Evolutionary conservation across 2,329 filamentous ascomycete species (phyloP), one percentile per base, ranked within the genome.

Genomic region (Ophiostoma himal-ulmi): DNA sequence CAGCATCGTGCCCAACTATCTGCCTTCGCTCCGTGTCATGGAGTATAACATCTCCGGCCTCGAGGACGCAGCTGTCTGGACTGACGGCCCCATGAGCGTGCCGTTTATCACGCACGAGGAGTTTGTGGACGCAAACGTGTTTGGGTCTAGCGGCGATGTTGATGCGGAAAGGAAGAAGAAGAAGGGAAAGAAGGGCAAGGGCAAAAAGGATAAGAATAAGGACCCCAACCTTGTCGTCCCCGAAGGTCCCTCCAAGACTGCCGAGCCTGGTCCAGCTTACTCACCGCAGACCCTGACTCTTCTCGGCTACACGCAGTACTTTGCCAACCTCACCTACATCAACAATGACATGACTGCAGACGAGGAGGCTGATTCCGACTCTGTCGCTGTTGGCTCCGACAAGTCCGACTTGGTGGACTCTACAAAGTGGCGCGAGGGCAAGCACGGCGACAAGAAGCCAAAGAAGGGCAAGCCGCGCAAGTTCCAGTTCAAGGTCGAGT

Each of bases 1-100:
- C 0, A 98, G 94, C 77, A 83, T 99, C 52, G 92, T 98, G 10
- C 95, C 94, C 7, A 97, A 95, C 77, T 96, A 93, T 79, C 95
- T 94, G 74, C 95, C 94, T 0, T 93, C 91, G 0, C 80, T 97
- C 41, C 88, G 94, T n/a, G 85, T 99, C n/a, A 83, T 94, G 74
- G 92, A 97, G 76, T 99, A 98, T 83, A 98, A 99, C 78, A 92
- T 92, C 70, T 91, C 84, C 0, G 92, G 93, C 0, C 78, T 97
- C 3, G 90, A 93, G 73, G 76, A 87, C 69, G 75, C 78, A 0
- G 76, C 80, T 1, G 79, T 82, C 1, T 88, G 86, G 85, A 73
- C 75, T 0, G 82, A 82, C 68, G 76, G 62, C 48, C 72, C 30
- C n/a, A 75, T 48, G 70, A 70, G n/a, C 70, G 69, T 70, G 57